phyloP scores from a whole-genome alignment of 2,329 filamentous ascomycete species.

The Xylogone sp. region DNA sequence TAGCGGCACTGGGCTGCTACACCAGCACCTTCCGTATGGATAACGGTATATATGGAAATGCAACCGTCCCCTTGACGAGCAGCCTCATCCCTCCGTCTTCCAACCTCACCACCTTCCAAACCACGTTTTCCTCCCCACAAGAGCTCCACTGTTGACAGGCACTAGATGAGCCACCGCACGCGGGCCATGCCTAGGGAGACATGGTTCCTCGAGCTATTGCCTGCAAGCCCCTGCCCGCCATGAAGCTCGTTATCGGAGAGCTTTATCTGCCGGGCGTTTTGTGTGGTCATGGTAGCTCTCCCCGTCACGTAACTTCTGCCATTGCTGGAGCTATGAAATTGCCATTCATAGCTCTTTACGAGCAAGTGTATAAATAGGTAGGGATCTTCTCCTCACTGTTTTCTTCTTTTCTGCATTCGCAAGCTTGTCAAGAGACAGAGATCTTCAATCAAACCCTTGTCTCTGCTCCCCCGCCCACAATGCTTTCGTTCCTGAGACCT shows the following conservation, averaged over 20 bases:
- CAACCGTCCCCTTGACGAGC: too few species aligned
- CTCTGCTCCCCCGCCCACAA: neutral
- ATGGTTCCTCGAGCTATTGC: neutral
- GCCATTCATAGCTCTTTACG: neutral
- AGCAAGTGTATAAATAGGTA: neutral
- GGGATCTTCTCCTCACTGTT: neutral
- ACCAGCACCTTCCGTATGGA: too few species aligned
- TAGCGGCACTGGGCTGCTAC: too few species aligned
- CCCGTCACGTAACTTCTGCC: neutral
- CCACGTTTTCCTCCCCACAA: neutral
- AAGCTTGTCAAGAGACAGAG: neutral
- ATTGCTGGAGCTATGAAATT: too few species aligned
- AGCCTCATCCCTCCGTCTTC: too few species aligned
- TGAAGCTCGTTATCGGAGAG: neutral
- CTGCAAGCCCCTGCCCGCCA: neutral
- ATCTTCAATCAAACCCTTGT: neutral
- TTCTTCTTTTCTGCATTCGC: neutral
- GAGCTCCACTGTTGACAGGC: neutral
- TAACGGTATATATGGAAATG: too few species aligned
- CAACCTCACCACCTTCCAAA: neutral
- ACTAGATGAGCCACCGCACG: neutral
- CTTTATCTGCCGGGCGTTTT: neutral
- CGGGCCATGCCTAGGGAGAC: neutral
- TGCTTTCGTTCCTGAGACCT: neutral
- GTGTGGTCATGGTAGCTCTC: too few species aligned